Base-by-base conservation (phyloP, 1,284 basidiomycete species). In the Puccinia novopanici region DNA sequence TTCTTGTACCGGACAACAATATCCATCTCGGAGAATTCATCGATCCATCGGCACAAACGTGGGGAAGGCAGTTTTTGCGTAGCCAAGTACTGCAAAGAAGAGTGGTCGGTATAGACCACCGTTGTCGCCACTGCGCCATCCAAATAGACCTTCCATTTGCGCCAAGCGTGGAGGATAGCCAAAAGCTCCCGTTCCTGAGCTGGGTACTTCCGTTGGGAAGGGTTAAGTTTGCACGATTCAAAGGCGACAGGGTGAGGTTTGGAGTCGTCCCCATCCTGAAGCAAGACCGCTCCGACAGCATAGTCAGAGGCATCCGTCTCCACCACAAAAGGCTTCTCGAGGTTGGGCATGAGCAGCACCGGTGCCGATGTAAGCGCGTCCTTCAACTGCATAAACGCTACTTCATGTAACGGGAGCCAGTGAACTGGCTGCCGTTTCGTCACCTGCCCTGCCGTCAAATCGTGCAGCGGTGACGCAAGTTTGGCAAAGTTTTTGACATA, bases 401-500 rank as follows among this genome's bases (percentile, higher is more conserved):
- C 9, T 27, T 67, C 27, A 27, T 22, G 19, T 5, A 27, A 5
- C 27, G 27, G 27, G 6, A 22, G 5, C 55, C 19, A 57, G 22
- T 27, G 8, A 27, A 57, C 22, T 5, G 55, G 6, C 19, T n/a
- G 55, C 19, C 19, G 55, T 57, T 68, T 68, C 10, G n/a, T 37
- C 4, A 68, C 65, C 17, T 45, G 34, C 48, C 65, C 65, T 3
- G 34, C 27, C 4, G 65, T 68, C 3, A 68, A 24, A 4, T 68
- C 34, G n/a, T 74, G 72, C 9, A 75, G 19, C 27, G 5, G 19
- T 24, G 59, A 42, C 3, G 48, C 54, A 3, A 17, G 63, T 45
- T 63, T 75, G 9, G 55, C 40, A 67, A 67, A 75, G 6, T 34
- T 37, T 77, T 70, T 52, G n/a, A 61, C 37, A 37, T 70, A 61